Conservation (phyloP, 2,329 filamentous ascomycete species). For the Fusarium aywerte region DNA sequence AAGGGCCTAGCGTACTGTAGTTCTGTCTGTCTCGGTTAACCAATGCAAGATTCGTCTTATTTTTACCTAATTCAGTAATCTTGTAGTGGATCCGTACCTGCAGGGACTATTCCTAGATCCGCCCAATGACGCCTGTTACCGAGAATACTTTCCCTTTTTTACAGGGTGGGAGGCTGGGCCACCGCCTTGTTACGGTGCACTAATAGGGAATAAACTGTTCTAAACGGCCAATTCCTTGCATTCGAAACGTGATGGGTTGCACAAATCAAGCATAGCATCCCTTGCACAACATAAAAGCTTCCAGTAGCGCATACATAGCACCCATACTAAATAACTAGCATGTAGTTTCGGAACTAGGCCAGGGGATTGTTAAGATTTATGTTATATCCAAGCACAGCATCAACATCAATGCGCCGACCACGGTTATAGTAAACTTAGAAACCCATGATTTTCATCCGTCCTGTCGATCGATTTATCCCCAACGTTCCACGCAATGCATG, state of each 20-base stretch:
- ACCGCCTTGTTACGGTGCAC: conserved; percentile 21
- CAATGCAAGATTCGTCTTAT: conserved; percentile 34
- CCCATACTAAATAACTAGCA: not conserved
- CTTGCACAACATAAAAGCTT: conserved; percentile 6
- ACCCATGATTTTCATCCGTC: not conserved
- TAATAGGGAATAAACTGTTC: conserved; percentile 8
- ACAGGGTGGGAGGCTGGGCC: conserved; percentile 14
- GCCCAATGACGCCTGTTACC: conserved; percentile 32
- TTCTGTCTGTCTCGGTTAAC: conserved; percentile 21
- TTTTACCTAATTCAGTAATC: conserved; percentile 25
- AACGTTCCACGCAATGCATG: conserved; percentile 17
- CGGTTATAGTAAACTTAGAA: not conserved
- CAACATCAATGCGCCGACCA: not conserved
- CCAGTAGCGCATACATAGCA: not conserved
- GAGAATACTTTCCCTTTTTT: conserved; percentile 24
- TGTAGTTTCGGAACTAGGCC: not conserved
- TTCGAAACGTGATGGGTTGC: conserved; percentile 14
- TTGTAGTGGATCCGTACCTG: conserved; percentile 34
- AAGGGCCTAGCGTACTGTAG: conserved; percentile 15
- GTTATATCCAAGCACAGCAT: not conserved
- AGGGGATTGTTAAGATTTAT: conserved; percentile 1
- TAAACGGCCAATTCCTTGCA: conserved; percentile 16
- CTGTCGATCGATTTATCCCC: conserved; percentile 3
- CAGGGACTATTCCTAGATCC: conserved; percentile 30
- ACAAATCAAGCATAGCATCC: conserved; percentile 14